Evolutionary conservation across 2,329 filamentous ascomycete genomes (phyloP), one percentile per base, ranked within the genome.

Genomic region (Graphilbum sp.): DNA sequence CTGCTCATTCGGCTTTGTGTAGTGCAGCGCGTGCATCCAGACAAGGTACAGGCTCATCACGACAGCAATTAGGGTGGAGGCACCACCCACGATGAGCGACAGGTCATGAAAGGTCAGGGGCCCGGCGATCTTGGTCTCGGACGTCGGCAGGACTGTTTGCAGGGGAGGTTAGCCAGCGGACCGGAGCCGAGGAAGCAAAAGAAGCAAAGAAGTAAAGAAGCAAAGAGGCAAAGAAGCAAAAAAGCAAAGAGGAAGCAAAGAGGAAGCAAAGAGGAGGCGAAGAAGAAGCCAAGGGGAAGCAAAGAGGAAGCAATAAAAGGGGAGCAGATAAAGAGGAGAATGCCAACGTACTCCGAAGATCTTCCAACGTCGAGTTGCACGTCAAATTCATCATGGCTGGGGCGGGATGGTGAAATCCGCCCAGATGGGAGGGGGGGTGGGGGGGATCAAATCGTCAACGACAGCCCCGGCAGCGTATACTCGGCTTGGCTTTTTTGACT

Each of bases 1-100:
- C 50, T 76, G 72, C 53, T 75, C 69, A 39, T 59, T 54, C 7
- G 71, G 71, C 40, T 71, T 70, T 20, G 71, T 75, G 50, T 76
- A 76, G 54, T 75, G 64, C 16, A 61, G 46, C 23, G 71, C 69
- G 58, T 77, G 72, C 59, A 66, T 65, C 53, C 58, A 69, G 43
- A 75, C 67, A 29, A 75, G 59, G 46, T 64, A 72, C 35, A 74
- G 53, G 40, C 70, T 73, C 31, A 68, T 52, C 33, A 62, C 37
- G n/a, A 66, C 61, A 30, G 72, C 61, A 24, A 75, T 52, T 41
- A 68, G 50, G 5, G 69, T 61, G 36, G 59, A 62, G 34, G 53
- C 59, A 32, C 60, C 66, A 20, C 59, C 58, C 32, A 74, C 61
- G 42, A 72, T 58, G 42, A 70, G 55, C 25, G 68, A 67, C 24